Evolutionary conservation across 306 rosid genomes (phyloP), one percentile per base, ranked within the genome.

Genomic region (Pterocarpus macrocarpus): DNA sequence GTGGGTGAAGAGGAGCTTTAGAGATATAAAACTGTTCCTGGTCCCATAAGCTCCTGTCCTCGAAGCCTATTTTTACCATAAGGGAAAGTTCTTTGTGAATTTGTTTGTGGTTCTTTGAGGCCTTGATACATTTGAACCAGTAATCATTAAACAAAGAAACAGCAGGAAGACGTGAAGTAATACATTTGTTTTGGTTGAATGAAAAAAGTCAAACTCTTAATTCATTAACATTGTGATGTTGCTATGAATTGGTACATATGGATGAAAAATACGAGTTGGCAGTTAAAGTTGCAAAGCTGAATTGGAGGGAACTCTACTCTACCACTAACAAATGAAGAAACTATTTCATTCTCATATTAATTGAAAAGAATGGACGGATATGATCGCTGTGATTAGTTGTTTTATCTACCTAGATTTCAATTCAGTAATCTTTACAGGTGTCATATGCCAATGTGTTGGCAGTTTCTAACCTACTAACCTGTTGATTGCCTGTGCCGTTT

Each of bases 401-500:
- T 78, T 47, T 30, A 32, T 61, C 17, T 34, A 16, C 66, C 33
- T 59, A 15, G 35, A 28, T 35, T 73, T 61, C 67, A 57, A 0
- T 22, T 57, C 28, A 22, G 28, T 22, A 22, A 22, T 22, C 28
- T 22, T 22, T 22, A 22, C 36, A 38, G 32, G 56, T 64, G 33
- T 72, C 59, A 58, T 59, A 62, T 55, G 71, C 56, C 14, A 63
- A 33, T 52, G 52, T 81, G 57, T 52, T 72, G 5, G 35, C 17
- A 50, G 73, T 66, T 71, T 62, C 79, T 81, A 55, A 69, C 61
- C 69, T 67, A 70, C 61, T 55, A 77, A 61, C 68, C 36, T 55
- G n/a, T 66, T 16, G 28, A 52, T 75, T 74, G 34, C 66, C 61
- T 82, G 38, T 82, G 56, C 57, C 80, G 78, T 73, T 69, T 62